Evolutionary conservation across 2,329 filamentous ascomycete species (phyloP), one percentile per base, ranked within the genome.

Genomic region (Pseudocercospora crystallina): DNA sequence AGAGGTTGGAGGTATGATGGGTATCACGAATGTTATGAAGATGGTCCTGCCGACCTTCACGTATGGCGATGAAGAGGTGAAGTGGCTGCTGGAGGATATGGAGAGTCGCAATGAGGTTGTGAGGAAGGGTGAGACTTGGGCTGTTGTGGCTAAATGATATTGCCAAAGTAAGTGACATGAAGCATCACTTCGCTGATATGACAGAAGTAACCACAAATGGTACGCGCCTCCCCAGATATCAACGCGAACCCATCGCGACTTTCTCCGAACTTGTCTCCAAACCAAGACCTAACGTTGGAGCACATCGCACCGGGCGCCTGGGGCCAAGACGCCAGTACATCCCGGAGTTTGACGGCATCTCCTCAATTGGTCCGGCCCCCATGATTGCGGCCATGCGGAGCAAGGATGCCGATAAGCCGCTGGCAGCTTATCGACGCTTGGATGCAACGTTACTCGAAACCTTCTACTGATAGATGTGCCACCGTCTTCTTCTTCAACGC

Each of bases 11-110:
- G 83, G 86, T 26, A 94, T 96, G 88, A 85, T 88, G 43, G 74
- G 91, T 52, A 95, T 99, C 58, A 80, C 84, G 8, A 95, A 91
- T 86, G 96, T 97, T 89, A 80, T 99, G 78, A 90, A 89, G 72
- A 92, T 97, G 80, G 80, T 92, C 51, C 84, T 96, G 45, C 82
- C 88, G 0, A 91, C 90, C 2, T 96, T 96, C 66, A 83, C 89
- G 0, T 96, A 90, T 80, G 89, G 86, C 55, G 89, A 89, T 64
- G 91, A 96, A 66, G 91, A 97, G 72, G 73, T 97, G 55, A 82
- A 84, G 62, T 87, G 87, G 68, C 87, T 96, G 67, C 71, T 97
- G 51, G 81, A 75, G 8, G 83, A 86, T 53, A 91, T 95, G 81
- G 85, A 92, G n/a, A 75, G 76, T 5, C 82, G 80, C 36, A 85